These are phyloP conservation scores for Quercus alba DNA, from an alignment of 306 rosid species.

Conservation along the genomic window DNA sequence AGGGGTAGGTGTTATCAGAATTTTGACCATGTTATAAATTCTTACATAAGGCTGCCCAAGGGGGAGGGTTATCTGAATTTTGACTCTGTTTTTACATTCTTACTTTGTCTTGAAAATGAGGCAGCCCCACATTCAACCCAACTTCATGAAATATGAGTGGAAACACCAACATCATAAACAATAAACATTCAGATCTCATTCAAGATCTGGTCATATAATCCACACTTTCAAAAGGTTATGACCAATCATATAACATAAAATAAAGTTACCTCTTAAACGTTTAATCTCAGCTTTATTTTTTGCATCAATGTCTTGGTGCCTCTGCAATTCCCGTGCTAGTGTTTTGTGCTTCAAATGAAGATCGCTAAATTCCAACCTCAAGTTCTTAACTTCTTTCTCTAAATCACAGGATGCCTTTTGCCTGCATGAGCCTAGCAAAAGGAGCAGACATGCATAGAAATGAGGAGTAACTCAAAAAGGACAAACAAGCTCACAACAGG, in stretches of 20 bases:
- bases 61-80: neutral
- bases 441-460: conserved; percentile 25
- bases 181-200: neutral
- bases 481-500: conserved; percentile 5
- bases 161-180: neutral
- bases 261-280: conserved; percentile 54
- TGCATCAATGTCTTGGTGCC: conserved; percentile 54
- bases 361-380: conserved; percentile 59
- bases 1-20: neutral
- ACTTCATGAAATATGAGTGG: neutral
- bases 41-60: neutral
- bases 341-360: conserved; percentile 60
- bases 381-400: conserved; percentile 48
- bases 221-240: neutral
- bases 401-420: conserved; percentile 41
- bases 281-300: conserved; percentile 60
- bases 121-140: neutral
- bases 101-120: neutral
- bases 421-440: conserved; percentile 59
- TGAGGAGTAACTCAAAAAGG: conserved; percentile 16
- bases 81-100: neutral
- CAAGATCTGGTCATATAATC: neutral
- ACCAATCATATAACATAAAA: neutral
- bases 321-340: conserved; percentile 59
- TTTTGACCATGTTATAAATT: neutral